Evolutionary conservation across 2,329 filamentous ascomycete species (phyloP), one percentile per base, ranked within the genome.

Genomic region (Penicillium glabrum): DNA sequence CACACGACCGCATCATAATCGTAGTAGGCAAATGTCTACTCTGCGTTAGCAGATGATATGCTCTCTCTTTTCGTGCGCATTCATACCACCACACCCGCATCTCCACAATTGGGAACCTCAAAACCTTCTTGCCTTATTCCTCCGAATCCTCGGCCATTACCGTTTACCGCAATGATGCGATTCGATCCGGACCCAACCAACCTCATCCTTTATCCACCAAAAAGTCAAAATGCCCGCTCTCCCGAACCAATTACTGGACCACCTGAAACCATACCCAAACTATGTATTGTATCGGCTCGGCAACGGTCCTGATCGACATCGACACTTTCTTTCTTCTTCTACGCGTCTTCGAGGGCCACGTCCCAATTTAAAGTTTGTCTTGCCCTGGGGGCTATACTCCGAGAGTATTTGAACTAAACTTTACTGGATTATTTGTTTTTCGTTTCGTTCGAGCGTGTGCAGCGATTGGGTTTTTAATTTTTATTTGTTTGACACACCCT

Each of bases 1-100:
- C 89, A 27, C 89, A 91, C 71, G 88, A 91, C 71, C 82, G 88
- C 62, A 90, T 88, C 66, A 90, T 91, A 65, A 83, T 91, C 44
- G 76, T 88, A 27, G 83, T 86, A 11, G 87, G 86, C 54, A 82
- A 82, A 67, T 89, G 84, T 62, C 79, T 81, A 26, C 73, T 86
- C 31, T 86, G 84, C 29, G 5, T 31, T 31, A 14, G 29, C 59
- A 35, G 46, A 21, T n/a, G 46, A 19, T 13, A 13, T 6, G 39
- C 6, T 13, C 39, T 39, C 13, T 41, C 3, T 23, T 23, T 41
- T 23, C 37, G 31, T 6, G 31, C 14, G 31, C 31, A 14, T 6
- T 16, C 31, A 31, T 31, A 31, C 29, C 29, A 31, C 29, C 29
- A 31, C 31, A 33, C 14, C 13, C 31, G 31, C 31, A 33, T 33